Conservation (phyloP, 371 early-diverging fungal species). For the Globomyces sp. region DNA sequence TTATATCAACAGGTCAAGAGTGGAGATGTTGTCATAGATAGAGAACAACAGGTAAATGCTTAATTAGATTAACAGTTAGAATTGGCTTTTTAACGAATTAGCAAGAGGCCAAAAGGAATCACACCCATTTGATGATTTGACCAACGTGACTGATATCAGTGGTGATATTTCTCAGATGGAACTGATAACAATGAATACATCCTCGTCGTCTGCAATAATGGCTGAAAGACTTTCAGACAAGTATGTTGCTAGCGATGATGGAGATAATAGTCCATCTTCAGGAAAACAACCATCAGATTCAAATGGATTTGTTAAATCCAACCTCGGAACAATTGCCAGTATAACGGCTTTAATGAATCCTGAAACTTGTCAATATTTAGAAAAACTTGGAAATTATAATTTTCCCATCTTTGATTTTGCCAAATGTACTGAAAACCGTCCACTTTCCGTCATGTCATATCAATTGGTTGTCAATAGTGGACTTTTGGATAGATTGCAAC, state of each 20-base stretch:
- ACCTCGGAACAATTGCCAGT: background rate
- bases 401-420: slow-evolving; percentile 50
- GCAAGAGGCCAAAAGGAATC: slow-evolving; percentile 30
- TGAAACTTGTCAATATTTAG: slow-evolving; percentile 25
- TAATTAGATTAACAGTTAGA: slow-evolving; percentile 17
- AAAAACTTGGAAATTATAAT: slow-evolving; percentile 36
- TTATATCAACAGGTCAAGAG: slow-evolving; percentile 46
- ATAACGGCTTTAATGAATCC: background rate
- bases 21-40: slow-evolving; percentile 43
- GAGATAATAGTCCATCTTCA: background rate
- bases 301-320: background rate
- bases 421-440: slow-evolving; percentile 28
- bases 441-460: slow-evolving; percentile 39
- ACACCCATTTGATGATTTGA: slow-evolving; percentile 3
- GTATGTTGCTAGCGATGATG: background rate
- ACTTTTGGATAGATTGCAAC: slow-evolving; percentile 30
- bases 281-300: background rate
- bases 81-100: slow-evolving; percentile 50
- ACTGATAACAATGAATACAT: background rate
- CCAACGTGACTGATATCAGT: slow-evolving; percentile 1
- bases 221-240: background rate
- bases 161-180: background rate
- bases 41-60: slow-evolving; percentile 40
- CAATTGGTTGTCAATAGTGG: slow-evolving; percentile 40
- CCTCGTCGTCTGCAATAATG: background rate